Base-by-base conservation (phyloP, 768 basidiomycete genomes). In the Suillus sp. region DNA sequence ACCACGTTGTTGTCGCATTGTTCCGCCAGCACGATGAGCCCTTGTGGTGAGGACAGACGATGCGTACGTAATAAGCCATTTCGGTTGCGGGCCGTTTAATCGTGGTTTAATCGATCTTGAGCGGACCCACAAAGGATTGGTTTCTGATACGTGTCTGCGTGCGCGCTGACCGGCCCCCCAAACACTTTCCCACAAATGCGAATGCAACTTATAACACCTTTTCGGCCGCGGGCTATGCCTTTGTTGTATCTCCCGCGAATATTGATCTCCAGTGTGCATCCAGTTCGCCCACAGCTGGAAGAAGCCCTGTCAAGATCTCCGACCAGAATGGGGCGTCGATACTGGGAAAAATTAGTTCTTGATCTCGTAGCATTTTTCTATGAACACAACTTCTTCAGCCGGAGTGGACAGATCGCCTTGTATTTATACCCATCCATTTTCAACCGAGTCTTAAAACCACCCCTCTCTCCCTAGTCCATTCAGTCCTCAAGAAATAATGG, bases 321-420 rank as follows among this genome's bases (percentile, higher is more conserved):
- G 75, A 77, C 75, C 65, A 66, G 51, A 71, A 70, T 74, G 75
- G 63, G 66, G 65, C 70, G 74, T 77, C 74, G 72, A 66, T 73
- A 68, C 70, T 66, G 68, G 71, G 75, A 65, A 75, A 77, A 70
- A 74, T 75, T 75, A 72, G 75, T 68, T 67, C 68, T 66, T 77
- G 74, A 77, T 75, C 74, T 68, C 74, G 74, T 77, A 55, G 38
- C 73, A 45, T 77, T 72, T 75, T 77, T 77, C 75, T 77, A 75
- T 72, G 72, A 75, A 69, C 71, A 75, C 70, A 77, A 77, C 75
- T 71, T 74, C 72, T 65, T 74, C 74, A 72, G 72, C 38, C 37
- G 40, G 62, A 57, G 22, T 57, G 68, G 61, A 69, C 48, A 72
- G 71, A 65, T 63, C 57, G 60, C 62, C 68, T 68, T 58, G 63